These are phyloP conservation scores for Clonostachys rosea DNA, from an alignment of 2,329 filamentous ascomycete species.

Conservation along the genomic window DNA sequence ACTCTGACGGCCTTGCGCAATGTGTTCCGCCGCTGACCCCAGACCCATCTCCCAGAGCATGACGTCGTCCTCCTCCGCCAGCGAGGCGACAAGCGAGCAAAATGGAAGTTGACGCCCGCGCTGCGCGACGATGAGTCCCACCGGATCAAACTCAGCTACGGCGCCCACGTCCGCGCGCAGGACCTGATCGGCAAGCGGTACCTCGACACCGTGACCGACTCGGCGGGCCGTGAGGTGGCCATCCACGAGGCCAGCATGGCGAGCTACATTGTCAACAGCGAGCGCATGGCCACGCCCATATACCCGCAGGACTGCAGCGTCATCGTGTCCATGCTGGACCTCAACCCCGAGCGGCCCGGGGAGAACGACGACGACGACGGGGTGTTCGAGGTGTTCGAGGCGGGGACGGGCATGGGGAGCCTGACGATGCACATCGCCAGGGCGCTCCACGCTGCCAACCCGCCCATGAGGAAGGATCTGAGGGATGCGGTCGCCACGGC, in stretches of 20 bases:
- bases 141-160: conserved; percentile 31
- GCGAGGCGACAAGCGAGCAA: conserved; percentile 23
- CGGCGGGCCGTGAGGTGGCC: conserved; percentile 42
- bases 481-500: neutral
- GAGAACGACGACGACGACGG: conserved; percentile 18
- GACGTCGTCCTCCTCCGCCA: conserved; percentile 34
- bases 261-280: conserved; percentile 66
- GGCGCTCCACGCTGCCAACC: conserved; percentile 71
- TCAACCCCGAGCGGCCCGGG: conserved; percentile 50
- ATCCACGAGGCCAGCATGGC: conserved; percentile 64
- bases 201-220: conserved; percentile 54
- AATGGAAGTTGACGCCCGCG: conserved; percentile 30
- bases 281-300: conserved; percentile 68
- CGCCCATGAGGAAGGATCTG: conserved; percentile 10
- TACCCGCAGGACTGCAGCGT: conserved; percentile 72
- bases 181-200: conserved; percentile 60
- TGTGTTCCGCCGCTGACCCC: neutral
- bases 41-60: conserved; percentile 19
- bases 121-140: conserved; percentile 8
- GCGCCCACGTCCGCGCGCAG: conserved; percentile 29
- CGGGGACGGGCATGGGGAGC: conserved; percentile 80
- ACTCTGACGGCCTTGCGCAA: neutral
- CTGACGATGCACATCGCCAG: conserved; percentile 72
- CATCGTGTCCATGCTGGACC: conserved; percentile 72
- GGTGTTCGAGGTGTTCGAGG: conserved; percentile 73